Conservation (phyloP, 306 rosid genomes). For the Cicer yamashitae region DNA sequence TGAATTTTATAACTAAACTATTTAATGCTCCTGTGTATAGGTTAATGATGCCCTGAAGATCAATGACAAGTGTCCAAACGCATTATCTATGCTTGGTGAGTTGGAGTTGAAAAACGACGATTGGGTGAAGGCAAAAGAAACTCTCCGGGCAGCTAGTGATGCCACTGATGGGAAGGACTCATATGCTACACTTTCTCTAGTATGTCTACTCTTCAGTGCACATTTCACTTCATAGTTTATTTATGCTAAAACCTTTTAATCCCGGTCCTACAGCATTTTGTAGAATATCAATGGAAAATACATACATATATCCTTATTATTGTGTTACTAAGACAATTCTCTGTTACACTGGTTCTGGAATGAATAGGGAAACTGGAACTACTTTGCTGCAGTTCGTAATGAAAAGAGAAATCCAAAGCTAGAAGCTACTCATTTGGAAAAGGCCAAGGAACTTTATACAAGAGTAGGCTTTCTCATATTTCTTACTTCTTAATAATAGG, state of each 20-base stretch:
- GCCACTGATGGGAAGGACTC: conserved; percentile 97
- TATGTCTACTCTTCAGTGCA: conserved; percentile 46
- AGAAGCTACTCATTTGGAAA: conserved; percentile 98
- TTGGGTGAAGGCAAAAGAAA: conserved; percentile 99
- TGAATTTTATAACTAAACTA: conserved; percentile 24
- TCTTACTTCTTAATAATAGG: conserved; percentile 19
- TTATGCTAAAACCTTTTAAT: conserved; percentile 23
- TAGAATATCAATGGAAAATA: conserved; percentile 16
- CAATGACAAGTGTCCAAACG: conserved; percentile 88
- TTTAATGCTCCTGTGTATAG: conserved; percentile 53
- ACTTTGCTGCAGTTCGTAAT: conserved; percentile 97
- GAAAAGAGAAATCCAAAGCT: conserved; percentile 98
- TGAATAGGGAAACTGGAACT: conserved; percentile 97
- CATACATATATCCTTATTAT: conserved; percentile 20
- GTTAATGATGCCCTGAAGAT: conserved; percentile 95
- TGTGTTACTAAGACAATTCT: conserved; percentile 18
- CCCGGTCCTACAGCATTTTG: conserved; percentile 28
- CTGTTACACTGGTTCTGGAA: conserved; percentile 46
- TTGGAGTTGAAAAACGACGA: conserved; percentile 96
- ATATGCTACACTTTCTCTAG: conserved; percentile 91
- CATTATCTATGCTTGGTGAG: conserved; percentile 96
- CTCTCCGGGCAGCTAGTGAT: conserved; percentile 93
- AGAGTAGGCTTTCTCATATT: conserved; percentile 54
- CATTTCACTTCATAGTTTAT: conserved; percentile 43
- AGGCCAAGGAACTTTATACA: conserved; percentile 94